Evolutionary conservation across 805 yeast genomes (phyloP), one percentile per base, ranked within the genome.

Genomic region (Candida odintsovae): DNA sequence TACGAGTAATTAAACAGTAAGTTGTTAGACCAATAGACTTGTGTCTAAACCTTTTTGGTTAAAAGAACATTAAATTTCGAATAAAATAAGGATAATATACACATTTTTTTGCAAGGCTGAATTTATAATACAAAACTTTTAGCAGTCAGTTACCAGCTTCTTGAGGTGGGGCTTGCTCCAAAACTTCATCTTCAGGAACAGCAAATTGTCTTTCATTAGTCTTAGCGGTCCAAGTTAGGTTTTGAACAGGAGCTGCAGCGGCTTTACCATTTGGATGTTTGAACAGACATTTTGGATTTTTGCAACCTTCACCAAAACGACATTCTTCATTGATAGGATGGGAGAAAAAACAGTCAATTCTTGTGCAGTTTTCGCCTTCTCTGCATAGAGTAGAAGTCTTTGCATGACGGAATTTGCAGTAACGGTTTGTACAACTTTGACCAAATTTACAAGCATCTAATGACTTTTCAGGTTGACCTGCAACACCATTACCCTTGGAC

Each of bases 371-470:
- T 23, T 78, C 77, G 22, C 97, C 96, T 26, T 82, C 87, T 61
- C 96, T 86, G 63, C 97, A 90, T 50, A 86, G 66, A 25, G 82
- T 78, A 8, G 77, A 73, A 9, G 86, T 73, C 16, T 80, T 75
- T 2, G 97, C 95, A 66, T 90, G 97, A 68, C 97, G 80, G 64
- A 77, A 85, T 50, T 85, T 83, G 67, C 97, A 90, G 57, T 74
- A 76, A 54, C 73, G 77, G 60, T 88, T 88, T 39, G 89, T 83
- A 67, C 97, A 90, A 49, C 76, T 72, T 10, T 76, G 54, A 35
- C 90, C 90, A 62, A 79, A 90, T 63, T 84, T 86, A 67, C 97
- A 90, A 58, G 87, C 88, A 52, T 86, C 95, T 56, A 89, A 71
- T 1, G 80, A 73, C 57, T 72, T 77, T 47, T 81, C 82, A 20